A percentile compares a stretch with the other conserved stretches of the same genome.
phyloP scores from a whole-genome alignment of 495 filamentous ascomycete species.

The Podospora anserina region DNA sequence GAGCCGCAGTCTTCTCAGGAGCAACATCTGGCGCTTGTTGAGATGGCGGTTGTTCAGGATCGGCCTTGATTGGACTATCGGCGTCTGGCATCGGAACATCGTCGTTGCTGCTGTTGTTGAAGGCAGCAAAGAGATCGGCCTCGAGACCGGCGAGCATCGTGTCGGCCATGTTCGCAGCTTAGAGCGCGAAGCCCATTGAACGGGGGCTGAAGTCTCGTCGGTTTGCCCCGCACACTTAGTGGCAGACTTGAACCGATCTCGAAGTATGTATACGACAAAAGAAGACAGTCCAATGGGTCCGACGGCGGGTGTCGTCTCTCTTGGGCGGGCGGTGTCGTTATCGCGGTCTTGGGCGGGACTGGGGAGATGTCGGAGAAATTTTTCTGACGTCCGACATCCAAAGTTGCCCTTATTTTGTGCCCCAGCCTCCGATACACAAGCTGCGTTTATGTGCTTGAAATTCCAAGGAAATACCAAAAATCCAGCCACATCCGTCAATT shows the following conservation, averaged over 20 bases:
- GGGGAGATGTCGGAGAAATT: slow-evolving; percentile 37
- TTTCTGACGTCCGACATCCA: slow-evolving; percentile 38
- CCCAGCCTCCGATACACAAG: slow-evolving; percentile 45
- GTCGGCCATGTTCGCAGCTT: slow-evolving; percentile 22
- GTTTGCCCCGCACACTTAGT: neutral
- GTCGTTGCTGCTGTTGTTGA: neutral
- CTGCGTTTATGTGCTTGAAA: neutral
- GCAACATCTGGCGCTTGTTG: neutral
- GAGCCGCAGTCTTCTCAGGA: neutral
- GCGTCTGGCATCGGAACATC: neutral
- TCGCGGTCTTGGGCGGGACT: slow-evolving; percentile 14
- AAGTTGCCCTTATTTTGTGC: slow-evolving; percentile 47
- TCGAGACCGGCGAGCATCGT: slow-evolving; percentile 17
- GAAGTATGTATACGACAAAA: neutral
- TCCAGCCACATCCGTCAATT: neutral
- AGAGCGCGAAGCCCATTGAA: slow-evolving; percentile 16
- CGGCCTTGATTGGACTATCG: neutral
- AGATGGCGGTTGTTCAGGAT: neutral
- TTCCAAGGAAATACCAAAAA: slow-evolving; percentile 15
- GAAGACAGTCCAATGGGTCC: neutral
- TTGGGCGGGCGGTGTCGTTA: slow-evolving; percentile 9
- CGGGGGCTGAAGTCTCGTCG: neutral
- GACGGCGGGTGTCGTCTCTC: neutral
- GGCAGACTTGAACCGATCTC: neutral
- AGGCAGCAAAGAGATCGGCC: slow-evolving; percentile 4